Percentiles rank a stretch among this genome's conserved stretches.
Conservation (phyloP, 306 rosid genomes). For the Quercus aquifolioides region DNA sequence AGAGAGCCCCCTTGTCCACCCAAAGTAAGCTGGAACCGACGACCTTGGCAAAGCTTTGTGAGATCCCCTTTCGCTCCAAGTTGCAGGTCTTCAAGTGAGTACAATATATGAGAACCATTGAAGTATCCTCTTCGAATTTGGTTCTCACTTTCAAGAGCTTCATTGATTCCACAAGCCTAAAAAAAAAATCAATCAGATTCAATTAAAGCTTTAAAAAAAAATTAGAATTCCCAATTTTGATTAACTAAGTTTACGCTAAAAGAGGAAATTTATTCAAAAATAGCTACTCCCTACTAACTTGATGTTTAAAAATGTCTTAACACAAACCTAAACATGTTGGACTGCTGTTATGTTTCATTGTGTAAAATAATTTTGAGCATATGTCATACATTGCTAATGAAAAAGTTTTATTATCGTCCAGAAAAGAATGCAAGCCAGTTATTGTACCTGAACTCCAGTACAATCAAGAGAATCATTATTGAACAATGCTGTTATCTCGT, state of each 20-base stretch:
- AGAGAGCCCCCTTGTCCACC: slow-evolving; percentile 68
- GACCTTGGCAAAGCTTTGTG: slow-evolving; percentile 65
- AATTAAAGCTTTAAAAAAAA: slow-evolving; percentile 27
- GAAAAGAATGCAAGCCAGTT: background rate
- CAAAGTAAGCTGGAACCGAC: slow-evolving; percentile 66
- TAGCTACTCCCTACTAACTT: background rate
- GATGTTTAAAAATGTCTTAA: background rate
- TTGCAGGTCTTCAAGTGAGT: slow-evolving; percentile 73
- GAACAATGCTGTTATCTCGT: slow-evolving; percentile 56
- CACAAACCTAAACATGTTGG: background rate
- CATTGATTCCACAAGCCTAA: slow-evolving; percentile 67
- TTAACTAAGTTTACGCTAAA: background rate
- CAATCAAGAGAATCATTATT: slow-evolving; percentile 45
- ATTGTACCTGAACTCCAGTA: slow-evolving; percentile 65
- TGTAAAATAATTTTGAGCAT: background rate
- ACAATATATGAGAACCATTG: slow-evolving; percentile 49
- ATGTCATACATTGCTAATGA: slow-evolving; percentile 6
- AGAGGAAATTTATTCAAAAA: background rate
- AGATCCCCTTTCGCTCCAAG: slow-evolving; percentile 67
- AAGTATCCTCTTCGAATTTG: slow-evolving; percentile 63
- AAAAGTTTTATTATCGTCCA: slow-evolving; percentile 9
- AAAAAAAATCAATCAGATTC: slow-evolving; percentile 17
- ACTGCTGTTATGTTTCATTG: background rate
- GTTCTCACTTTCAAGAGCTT: slow-evolving; percentile 76
- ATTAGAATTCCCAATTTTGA: background rate